Conservation (phyloP, 2,329 filamentous ascomycete species). For the Pseudogymnoascus destructans region DNA sequence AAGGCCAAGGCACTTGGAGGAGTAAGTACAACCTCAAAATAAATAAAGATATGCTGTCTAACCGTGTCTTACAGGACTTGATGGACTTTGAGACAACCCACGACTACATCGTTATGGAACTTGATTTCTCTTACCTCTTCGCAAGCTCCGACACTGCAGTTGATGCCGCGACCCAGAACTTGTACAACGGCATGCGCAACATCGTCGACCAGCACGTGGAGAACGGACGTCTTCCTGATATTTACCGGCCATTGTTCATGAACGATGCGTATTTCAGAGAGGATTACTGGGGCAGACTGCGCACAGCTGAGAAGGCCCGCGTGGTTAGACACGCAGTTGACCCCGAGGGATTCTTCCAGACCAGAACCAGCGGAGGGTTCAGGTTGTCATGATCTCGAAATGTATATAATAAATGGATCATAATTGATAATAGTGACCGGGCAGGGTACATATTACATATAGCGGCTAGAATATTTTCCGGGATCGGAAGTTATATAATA, state of each 20-base stretch:
- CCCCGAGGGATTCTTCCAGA: conserved; percentile 20
- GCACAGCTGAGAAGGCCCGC: conserved; percentile 3
- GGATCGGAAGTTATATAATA: background rate
- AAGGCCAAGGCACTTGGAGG: conserved; percentile 13
- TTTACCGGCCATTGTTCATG: conserved; percentile 25
- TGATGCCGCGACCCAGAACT: background rate
- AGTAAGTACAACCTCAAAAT: background rate
- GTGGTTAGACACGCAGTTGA: conserved; percentile 21
- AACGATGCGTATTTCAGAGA: conserved; percentile 22
- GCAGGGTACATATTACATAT: background rate
- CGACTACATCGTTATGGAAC: conserved; percentile 23
- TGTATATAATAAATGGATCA: background rate
- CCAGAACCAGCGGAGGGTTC: conserved; percentile 19
- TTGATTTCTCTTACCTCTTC: conserved; percentile 20
- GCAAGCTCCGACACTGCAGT: conserved; percentile 2
- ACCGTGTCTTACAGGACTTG: conserved; percentile 13
- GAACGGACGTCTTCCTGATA: conserved; percentile 6
- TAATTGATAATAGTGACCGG: background rate
- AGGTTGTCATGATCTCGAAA: conserved; percentile 16
- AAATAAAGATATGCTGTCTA: background rate
- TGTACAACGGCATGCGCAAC: conserved; percentile 8
- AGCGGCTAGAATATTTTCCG: background rate
- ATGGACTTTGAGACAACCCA: conserved; percentile 18
- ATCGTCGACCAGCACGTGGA: background rate
- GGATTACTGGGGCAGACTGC: conserved; percentile 13